Percentiles rank a stretch among this genome's conserved stretches.
These are phyloP conservation scores for Xerocomus potaroensis DNA, from an alignment of 768 basidiomycete species.

Conservation along the genomic window DNA sequence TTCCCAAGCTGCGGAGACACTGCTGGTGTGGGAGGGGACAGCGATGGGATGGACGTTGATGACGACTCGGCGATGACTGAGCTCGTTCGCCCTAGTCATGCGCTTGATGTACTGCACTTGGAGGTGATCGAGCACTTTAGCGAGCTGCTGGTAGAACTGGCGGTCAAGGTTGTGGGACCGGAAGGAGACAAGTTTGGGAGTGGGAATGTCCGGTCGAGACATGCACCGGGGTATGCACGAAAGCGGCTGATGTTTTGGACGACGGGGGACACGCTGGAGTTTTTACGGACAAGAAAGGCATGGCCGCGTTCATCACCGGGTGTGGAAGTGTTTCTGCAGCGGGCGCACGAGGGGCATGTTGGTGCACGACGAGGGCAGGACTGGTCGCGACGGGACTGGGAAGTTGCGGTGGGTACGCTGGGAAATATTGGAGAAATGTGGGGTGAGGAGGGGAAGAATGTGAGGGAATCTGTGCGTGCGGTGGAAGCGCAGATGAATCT, in stretches of 20 bases:
- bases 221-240: constrained; percentile 51
- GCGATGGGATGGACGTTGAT: constrained; percentile 60
- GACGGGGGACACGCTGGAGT: constrained; percentile 53
- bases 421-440: constrained; percentile 46
- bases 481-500: constrained; percentile 45
- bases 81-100: constrained; percentile 45
- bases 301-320: constrained; percentile 38
- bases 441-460: constrained; percentile 45
- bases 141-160: constrained; percentile 55
- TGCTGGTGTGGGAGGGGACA: constrained; percentile 26
- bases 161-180: constrained; percentile 47
- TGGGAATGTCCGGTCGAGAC: constrained; percentile 38
- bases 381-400: constrained; percentile 71
- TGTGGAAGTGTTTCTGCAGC: constrained; percentile 48
- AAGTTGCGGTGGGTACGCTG: constrained; percentile 45
- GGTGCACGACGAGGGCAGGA: constrained; percentile 69
- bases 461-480: constrained; percentile 46
- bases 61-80: constrained; percentile 40
- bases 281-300: constrained; percentile 42
- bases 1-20: constrained; percentile 30
- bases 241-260: constrained; percentile 49
- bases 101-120: constrained; percentile 62
- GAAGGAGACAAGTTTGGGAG: constrained; percentile 39
- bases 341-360: constrained; percentile 37
- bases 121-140: constrained; percentile 69